These are phyloP conservation scores for Malassezia dermatis DNA, from an alignment of 1,284 basidiomycete genomes.

Conservation along the genomic window DNA sequence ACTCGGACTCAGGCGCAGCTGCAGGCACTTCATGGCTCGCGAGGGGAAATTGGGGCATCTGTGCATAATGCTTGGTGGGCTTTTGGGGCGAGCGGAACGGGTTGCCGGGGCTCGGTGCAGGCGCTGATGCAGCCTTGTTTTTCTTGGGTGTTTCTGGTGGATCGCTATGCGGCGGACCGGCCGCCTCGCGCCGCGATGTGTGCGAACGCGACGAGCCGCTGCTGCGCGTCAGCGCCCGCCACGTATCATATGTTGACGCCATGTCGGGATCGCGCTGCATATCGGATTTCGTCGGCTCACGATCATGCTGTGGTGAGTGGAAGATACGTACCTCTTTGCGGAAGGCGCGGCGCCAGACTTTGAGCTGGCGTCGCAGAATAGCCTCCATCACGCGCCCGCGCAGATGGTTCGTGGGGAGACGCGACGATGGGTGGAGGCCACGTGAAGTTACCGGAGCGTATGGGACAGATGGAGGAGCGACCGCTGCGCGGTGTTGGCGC, in stretches of 20 bases:
- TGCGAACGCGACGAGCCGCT: neutral
- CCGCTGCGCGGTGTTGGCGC: neutral
- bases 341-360: slow-evolving; percentile 15
- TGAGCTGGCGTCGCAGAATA: slow-evolving; percentile 15
- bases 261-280: slow-evolving; percentile 14
- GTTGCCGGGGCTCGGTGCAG: slow-evolving; percentile 4
- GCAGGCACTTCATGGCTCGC: neutral
- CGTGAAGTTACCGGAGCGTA: slow-evolving; percentile 11
- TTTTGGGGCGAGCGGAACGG: slow-evolving; percentile 17
- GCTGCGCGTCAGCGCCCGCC: slow-evolving; percentile 7
- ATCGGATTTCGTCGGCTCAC: slow-evolving; percentile 14
- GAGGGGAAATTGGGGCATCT: slow-evolving; percentile 2
- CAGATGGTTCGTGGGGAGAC: neutral
- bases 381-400: slow-evolving; percentile 9
- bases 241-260: slow-evolving; percentile 14
- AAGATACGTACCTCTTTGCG: neutral
- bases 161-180: neutral
- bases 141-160: slow-evolving; percentile 3
- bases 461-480: slow-evolving; percentile 7
- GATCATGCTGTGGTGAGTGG: slow-evolving; percentile 8
- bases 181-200: neutral
- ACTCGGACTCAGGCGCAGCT: slow-evolving; percentile 2
- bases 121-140: neutral
- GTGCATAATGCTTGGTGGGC: neutral
- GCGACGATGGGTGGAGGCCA: slow-evolving; percentile 5